Percentiles rank a stretch among this genome's conserved stretches.
Conservation (phyloP, 1,284 basidiomycete species). For the Golubevia sp. region DNA sequence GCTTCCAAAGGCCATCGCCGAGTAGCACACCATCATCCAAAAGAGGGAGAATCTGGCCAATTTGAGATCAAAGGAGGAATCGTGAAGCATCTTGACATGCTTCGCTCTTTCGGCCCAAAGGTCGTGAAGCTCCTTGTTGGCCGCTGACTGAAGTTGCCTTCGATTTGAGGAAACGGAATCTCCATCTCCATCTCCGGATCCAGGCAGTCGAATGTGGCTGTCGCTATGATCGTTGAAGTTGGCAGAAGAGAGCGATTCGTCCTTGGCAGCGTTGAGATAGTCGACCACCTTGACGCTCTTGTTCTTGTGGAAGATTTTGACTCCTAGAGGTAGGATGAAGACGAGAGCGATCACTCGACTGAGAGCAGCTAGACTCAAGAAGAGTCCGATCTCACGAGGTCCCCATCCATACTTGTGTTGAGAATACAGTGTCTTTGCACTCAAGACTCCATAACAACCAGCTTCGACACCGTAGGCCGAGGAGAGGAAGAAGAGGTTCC, state of each 20-base stretch:
- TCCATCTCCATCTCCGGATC: no score
- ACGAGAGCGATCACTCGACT: constrained; percentile 44
- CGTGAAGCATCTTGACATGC: constrained; percentile 54
- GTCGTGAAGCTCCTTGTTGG: background rate
- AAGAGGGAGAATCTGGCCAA: constrained; percentile 18
- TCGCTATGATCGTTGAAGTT: no score
- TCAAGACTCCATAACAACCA: constrained; percentile 41
- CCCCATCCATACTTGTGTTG: constrained; percentile 50
- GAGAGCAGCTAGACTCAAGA: constrained; percentile 42
- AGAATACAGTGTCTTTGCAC: constrained; percentile 52
- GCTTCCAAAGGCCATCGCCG: constrained; percentile 6
- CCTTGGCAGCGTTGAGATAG: background rate
- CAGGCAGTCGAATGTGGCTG: no score
- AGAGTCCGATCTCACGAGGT: constrained; percentile 41
- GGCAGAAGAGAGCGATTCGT: constrained; percentile 13
- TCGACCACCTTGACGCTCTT: constrained; percentile 21
- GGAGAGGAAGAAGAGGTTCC: constrained; percentile 48
- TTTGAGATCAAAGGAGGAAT: constrained; percentile 47
- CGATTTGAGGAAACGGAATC: background rate
- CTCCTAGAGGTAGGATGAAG: constrained; percentile 42
- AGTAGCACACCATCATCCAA: constrained; percentile 9
- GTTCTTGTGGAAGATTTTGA: constrained; percentile 43
- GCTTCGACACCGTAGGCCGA: constrained; percentile 47
- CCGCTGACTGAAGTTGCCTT: constrained; percentile 1
- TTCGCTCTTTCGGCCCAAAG: constrained; percentile 50